Percentiles rank a stretch among this genome's conserved stretches.
Evolutionary conservation across 805 yeast species (phyloP).

Genomic region (Pichia nanzhaoensis): DNA sequence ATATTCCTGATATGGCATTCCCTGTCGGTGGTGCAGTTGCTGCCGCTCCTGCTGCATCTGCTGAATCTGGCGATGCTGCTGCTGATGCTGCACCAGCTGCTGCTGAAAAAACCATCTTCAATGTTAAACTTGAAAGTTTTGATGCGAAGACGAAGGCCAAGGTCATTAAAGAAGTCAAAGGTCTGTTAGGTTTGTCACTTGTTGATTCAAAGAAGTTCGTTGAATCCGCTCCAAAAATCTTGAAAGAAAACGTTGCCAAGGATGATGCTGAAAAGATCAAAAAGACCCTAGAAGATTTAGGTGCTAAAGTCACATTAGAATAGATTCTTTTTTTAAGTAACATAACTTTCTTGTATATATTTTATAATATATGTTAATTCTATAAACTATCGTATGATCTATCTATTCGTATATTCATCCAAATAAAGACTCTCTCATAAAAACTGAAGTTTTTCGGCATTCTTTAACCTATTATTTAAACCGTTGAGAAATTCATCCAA

Average conservation of each 20-base stretch:
- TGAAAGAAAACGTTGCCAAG: constrained; percentile 93
- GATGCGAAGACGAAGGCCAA: constrained; percentile 95
- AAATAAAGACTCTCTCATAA: neutral
- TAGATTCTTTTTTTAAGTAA: constrained; percentile 32
- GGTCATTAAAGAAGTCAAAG: constrained; percentile 94
- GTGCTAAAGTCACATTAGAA: constrained; percentile 89
- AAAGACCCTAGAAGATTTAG: constrained; percentile 84
- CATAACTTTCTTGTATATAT: constrained; percentile 3
- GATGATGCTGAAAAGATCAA: constrained; percentile 97
- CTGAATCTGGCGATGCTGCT: constrained; percentile 55
- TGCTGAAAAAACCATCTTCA: constrained; percentile 90
- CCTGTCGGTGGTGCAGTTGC: constrained; percentile 62
- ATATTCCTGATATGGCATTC: constrained; percentile 89
- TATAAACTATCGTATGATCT: neutral
- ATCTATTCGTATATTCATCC: neutral
- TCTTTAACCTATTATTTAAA: neutral
- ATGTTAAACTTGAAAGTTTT: constrained; percentile 85
- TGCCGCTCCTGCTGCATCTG: constrained; percentile 58
- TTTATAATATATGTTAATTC: neutral
- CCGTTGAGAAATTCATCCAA: neutral
- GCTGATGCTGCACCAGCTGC: constrained; percentile 64
- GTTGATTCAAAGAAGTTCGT: constrained; percentile 98
- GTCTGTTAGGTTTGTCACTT: constrained; percentile 80
- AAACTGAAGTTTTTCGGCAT: neutral
- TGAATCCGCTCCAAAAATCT: constrained; percentile 92